A percentile compares a stretch with the other conserved stretches of the same genome.
These are phyloP conservation scores for Fraxinus albicans DNA, from an alignment of 305 asterid genomes.

Conservation along the genomic window DNA sequence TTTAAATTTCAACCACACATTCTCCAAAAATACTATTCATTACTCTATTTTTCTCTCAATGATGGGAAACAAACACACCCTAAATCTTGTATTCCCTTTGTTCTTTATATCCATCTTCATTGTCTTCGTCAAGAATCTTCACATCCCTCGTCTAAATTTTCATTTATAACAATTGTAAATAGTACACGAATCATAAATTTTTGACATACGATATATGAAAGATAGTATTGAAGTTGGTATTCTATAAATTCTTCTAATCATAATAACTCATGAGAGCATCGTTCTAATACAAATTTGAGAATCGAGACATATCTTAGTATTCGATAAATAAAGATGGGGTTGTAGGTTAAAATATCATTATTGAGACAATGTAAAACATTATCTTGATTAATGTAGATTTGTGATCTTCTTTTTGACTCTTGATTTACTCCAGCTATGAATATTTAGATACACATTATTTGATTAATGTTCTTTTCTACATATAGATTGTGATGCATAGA, in stretches of 20 bases:
- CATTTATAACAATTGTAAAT: neutral
- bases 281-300: neutral
- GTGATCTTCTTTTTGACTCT: conserved; percentile 49
- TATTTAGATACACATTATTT: neutral
- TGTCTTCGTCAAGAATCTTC: neutral
- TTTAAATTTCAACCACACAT: too few species aligned
- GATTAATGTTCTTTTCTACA: neutral
- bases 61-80: too few species aligned
- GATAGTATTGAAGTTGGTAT: neutral
- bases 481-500: neutral
- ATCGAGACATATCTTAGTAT: neutral
- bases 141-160: neutral
- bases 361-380: conserved; percentile 29
- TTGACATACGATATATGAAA: neutral
- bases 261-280: neutral
- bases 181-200: neutral
- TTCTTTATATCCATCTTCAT: neutral
- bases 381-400: conserved; percentile 46
- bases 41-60: too few species aligned
- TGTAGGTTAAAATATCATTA: neutral
- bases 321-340: neutral
- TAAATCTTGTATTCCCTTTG: neutral
- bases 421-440: conserved; percentile 18
- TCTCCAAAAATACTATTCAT: too few species aligned
- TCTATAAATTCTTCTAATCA: neutral